Evolutionary conservation across 2,329 filamentous ascomycete genomes (phyloP).

Genomic region (Penicillium sp.): DNA sequence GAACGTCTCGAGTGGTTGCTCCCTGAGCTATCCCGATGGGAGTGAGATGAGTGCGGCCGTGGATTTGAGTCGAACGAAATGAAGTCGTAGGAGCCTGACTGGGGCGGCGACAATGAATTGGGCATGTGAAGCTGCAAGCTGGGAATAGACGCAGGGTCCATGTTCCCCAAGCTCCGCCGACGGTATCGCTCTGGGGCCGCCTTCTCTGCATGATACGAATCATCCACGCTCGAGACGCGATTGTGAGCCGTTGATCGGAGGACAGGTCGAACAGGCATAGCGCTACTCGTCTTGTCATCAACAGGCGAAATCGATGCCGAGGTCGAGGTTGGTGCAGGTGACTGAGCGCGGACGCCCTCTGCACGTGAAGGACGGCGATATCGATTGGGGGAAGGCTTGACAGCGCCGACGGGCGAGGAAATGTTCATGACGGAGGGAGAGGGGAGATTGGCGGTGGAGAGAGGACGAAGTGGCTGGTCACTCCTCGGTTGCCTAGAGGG

Average conservation of each 20-base stretch:
- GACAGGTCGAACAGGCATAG: slow-evolving; percentile 29
- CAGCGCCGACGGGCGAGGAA: slow-evolving; percentile 47
- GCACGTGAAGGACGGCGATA: slow-evolving; percentile 67
- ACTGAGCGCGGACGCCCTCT: slow-evolving; percentile 41
- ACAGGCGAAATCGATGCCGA: slow-evolving; percentile 8
- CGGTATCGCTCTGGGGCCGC: slow-evolving; percentile 72
- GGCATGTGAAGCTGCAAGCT: slow-evolving; percentile 34
- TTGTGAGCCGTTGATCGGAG: slow-evolving; percentile 46
- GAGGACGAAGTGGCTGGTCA: slow-evolving; percentile 38
- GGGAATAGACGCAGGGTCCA: slow-evolving; percentile 45
- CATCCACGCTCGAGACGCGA: slow-evolving; percentile 63
- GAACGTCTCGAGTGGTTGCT: slow-evolving; percentile 52
- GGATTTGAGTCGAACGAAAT: slow-evolving; percentile 27
- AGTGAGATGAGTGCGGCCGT: slow-evolving; percentile 38
- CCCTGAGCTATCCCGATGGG: slow-evolving; percentile 58
- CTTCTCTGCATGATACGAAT: slow-evolving; percentile 54
- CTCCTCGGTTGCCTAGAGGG: slow-evolving; percentile 37
- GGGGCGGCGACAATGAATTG: slow-evolving; percentile 25
- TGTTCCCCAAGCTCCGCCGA: slow-evolving; percentile 73
- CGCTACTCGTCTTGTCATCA: slow-evolving; percentile 43
- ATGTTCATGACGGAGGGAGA: slow-evolving; percentile 50
- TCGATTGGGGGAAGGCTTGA: slow-evolving; percentile 72
- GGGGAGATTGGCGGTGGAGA: slow-evolving; percentile 49
- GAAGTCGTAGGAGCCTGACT: slow-evolving; percentile 35
- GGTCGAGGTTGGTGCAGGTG: slow-evolving; percentile 6